Base-by-base conservation (phyloP, 257 asterid species). In the Echium plantagineum region DNA sequence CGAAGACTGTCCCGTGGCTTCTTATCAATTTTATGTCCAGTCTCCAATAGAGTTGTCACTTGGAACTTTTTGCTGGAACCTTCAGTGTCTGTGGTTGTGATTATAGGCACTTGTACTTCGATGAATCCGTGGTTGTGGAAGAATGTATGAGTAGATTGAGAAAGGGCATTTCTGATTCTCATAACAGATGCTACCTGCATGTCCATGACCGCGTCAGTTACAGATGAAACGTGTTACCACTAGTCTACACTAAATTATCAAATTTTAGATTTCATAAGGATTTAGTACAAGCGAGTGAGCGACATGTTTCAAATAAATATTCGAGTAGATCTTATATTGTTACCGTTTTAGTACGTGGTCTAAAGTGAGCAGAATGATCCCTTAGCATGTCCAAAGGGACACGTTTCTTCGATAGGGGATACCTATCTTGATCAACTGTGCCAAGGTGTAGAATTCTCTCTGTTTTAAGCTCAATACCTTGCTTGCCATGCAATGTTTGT, bases 281-380 rank as follows among this genome's bases (percentile, higher is more conserved):
- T n/a, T n/a, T n/a, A n/a, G n/a, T n/a, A n/a, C n/a, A n/a, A n/a
- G n/a, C n/a, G n/a, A n/a, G n/a, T n/a, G n/a, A n/a, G n/a, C n/a
- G n/a, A n/a, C n/a, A n/a, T n/a, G n/a, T n/a, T n/a, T n/a, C n/a
- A 35, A 35, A 35, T 2, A 2, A 57, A 28, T 28, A 3, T 3
- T 28, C 32, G 32, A 6, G 32, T 28, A 28, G 32, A 6, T 3
- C 32, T 28, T 2, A 21, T 13, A 0, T 52, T 0, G 48, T 57
- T 59, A 89, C 98, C 76, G 95, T 88, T 15, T 88, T 83, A 53
- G 96, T 85, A 35, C 98, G 82, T 17, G 93, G 84, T n/a, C 95
- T 81, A 52, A 88, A 83, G 57, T 91, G 96, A 35, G 90, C 53
- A 10, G 63, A 74, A 67, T 42, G 1, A 42, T 87, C 86, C 49